Percentiles rank a stretch among this genome's conserved stretches.
Evolutionary conservation across 768 basidiomycete genomes (phyloP).

Genomic region (Galerina marginata): DNA sequence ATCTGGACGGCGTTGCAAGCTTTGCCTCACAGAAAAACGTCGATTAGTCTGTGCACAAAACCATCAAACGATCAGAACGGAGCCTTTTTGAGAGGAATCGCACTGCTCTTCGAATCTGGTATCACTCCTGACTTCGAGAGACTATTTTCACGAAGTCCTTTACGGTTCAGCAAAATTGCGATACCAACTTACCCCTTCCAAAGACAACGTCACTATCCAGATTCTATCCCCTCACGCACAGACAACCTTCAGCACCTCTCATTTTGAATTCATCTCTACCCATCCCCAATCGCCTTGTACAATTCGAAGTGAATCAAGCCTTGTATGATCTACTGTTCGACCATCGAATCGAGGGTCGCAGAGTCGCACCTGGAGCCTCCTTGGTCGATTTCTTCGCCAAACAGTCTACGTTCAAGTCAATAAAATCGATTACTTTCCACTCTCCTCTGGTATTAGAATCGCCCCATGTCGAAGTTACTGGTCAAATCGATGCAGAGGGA

Average conservation of each 20-base stretch:
- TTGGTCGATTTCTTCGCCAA: conserved; percentile 29
- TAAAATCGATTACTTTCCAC: conserved; percentile 29
- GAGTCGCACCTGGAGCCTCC: conserved; percentile 31
- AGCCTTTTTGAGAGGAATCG: conserved; percentile 26
- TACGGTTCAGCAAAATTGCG: conserved; percentile 11
- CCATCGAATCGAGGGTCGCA: conserved; percentile 30
- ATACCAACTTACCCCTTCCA: conserved; percentile 38
- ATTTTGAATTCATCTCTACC: background rate
- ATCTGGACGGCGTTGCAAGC: conserved; percentile 29
- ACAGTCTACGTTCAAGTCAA: conserved; percentile 6
- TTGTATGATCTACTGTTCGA: conserved; percentile 26
- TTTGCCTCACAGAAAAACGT: background rate
- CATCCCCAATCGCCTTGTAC: background rate
- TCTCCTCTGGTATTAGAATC: conserved; percentile 27
- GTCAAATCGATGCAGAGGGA: conserved; percentile 15
- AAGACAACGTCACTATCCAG: conserved; percentile 31
- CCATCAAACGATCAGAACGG: conserved; percentile 21
- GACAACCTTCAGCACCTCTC: background rate
- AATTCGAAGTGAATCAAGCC: conserved; percentile 21
- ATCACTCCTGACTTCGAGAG: conserved; percentile 19
- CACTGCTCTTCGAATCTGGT: conserved; percentile 24
- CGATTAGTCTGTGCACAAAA: conserved; percentile 12
- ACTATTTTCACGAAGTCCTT: conserved; percentile 17
- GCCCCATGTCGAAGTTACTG: conserved; percentile 1
- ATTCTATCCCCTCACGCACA: conserved; percentile 20